Evolutionary conservation across 75 land plant species (phyloP).

Genomic region (Chamaecyparis obtusa): DNA sequence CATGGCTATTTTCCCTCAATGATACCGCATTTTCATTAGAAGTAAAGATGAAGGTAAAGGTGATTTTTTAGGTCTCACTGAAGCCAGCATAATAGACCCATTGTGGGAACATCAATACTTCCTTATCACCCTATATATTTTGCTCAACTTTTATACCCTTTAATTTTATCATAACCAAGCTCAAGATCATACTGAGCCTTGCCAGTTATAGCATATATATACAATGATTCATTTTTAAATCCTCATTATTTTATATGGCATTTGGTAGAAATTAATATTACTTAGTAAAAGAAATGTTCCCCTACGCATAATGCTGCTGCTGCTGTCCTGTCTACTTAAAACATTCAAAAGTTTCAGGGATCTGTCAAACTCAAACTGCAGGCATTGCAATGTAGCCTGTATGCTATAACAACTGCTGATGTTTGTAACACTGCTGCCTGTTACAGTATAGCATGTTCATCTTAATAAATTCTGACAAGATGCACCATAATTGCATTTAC

Average conservation of each 20-base stretch:
- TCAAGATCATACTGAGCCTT: background rate
- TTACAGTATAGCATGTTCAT: background rate
- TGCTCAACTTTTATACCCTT: background rate
- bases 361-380: background rate
- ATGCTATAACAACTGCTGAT: background rate
- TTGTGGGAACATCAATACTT: background rate
- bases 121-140: too few relatives aligned
- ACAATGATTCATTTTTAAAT: background rate
- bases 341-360: background rate
- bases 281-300: background rate
- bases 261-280: background rate
- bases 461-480: background rate
- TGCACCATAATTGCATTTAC: background rate
- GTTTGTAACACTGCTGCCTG: background rate
- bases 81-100: background rate
- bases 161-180: background rate
- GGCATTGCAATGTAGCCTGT: background rate
- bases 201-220: background rate
- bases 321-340: background rate
- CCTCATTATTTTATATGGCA: background rate
- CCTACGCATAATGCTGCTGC: background rate
- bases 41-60: background rate
- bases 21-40: background rate
- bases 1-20: background rate
- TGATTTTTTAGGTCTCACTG: background rate